Conservation (phyloP, 176 grass and related monocot genomes). For the Elymus sibiricus region DNA sequence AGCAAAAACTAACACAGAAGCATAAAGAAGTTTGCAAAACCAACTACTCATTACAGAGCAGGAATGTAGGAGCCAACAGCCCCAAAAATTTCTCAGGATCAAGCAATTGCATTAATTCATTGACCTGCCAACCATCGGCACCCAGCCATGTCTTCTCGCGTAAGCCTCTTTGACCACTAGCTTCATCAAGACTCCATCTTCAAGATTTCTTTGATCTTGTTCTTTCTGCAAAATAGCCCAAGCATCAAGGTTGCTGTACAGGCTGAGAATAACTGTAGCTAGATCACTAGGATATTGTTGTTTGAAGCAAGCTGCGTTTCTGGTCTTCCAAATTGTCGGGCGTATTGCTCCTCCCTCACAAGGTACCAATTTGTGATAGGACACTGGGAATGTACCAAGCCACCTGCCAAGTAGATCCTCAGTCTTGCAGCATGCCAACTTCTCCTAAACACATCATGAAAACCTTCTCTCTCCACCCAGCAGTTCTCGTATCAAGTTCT, state of each 20-base stretch:
- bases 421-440: neutral
- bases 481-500: neutral
- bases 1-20: neutral
- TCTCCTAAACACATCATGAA: neutral
- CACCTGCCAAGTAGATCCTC: too few relatives aligned
- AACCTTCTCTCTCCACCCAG: neutral
- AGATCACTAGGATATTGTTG: neutral
- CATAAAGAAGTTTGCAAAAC: neutral
- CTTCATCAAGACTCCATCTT: neutral
- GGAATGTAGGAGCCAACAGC: neutral
- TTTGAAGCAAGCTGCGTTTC: neutral
- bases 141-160: neutral
- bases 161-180: neutral
- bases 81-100: neutral
- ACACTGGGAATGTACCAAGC: too few relatives aligned
- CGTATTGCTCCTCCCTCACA: neutral
- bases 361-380: neutral
- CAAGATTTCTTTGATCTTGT: neutral
- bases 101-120: neutral
- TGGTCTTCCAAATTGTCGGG: neutral
- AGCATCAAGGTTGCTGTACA: neutral
- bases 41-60: neutral
- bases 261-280: neutral
- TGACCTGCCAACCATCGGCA: too few relatives aligned
- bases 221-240: neutral